Conservation (phyloP, 768 basidiomycete genomes). For the Gautieria morchelliformis region DNA sequence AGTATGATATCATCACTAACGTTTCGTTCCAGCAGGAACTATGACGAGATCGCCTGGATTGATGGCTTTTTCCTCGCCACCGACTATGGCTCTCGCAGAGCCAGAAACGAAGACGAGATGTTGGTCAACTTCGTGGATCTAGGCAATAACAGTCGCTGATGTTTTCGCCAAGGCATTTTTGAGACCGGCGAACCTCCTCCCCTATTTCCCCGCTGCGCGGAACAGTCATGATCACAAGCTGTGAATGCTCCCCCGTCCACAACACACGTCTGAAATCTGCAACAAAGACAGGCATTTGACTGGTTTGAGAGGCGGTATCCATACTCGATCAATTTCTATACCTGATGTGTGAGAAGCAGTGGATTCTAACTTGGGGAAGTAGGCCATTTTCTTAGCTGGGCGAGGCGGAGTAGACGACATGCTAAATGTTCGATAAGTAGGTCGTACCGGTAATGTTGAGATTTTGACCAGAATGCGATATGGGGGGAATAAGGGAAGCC, state of each 20-base stretch:
- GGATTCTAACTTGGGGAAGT: conserved; percentile 21
- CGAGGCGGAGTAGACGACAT: background rate
- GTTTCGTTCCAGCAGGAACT: conserved; percentile 29
- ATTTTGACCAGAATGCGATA: too few species aligned
- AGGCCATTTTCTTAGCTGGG: conserved; percentile 17
- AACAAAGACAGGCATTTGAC: conserved; percentile 2
- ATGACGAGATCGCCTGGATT: conserved; percentile 29
- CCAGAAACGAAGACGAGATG: conserved; percentile 28
- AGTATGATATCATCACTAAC: conserved; percentile 15
- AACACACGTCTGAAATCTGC: conserved; percentile 26
- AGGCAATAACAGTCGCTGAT: background rate
- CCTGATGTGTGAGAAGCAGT: conserved; percentile 14
- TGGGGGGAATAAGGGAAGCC: too few species aligned
- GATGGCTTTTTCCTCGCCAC: conserved; percentile 27
- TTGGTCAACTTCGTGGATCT: conserved; percentile 28
- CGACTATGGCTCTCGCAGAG: conserved; percentile 24
- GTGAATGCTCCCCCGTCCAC: conserved; percentile 24
- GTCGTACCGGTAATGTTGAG: too few species aligned
- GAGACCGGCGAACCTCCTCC: conserved; percentile 18
- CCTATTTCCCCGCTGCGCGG: conserved; percentile 30
- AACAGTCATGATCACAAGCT: conserved; percentile 30
- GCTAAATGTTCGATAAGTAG: background rate
- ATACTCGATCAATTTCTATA: background rate
- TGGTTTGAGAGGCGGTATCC: background rate
- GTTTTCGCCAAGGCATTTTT: background rate